phyloP scores from a whole-genome alignment of 192 early-diverging fungal genomes.

The Coemansia sp. region DNA sequence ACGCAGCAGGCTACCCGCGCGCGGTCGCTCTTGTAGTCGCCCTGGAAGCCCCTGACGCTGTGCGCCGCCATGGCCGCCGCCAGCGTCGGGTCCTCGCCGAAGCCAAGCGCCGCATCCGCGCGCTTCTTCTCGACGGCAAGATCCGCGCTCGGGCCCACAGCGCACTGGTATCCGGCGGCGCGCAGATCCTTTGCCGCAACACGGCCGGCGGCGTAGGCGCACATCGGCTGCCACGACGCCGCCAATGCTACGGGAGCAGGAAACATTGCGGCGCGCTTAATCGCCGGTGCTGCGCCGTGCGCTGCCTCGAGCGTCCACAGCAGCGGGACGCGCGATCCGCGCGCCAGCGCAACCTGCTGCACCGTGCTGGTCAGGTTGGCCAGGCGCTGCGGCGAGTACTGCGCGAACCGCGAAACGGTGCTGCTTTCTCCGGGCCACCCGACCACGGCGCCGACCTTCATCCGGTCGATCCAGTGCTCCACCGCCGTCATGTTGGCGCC shows the following conservation, averaged over 20 bases:
- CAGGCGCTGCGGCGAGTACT: constrained; percentile 52
- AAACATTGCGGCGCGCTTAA: constrained; percentile 60
- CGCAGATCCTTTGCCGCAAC: constrained; percentile 63
- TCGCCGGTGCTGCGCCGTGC: constrained; percentile 56
- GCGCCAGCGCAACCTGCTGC: constrained; percentile 56
- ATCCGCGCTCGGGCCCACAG: constrained; percentile 59
- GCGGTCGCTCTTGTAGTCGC: constrained; percentile 65
- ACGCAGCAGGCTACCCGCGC: constrained; percentile 62
- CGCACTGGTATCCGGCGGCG: constrained; percentile 59
- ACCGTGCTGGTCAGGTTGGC: constrained; percentile 54
- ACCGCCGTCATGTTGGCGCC: constrained; percentile 53
- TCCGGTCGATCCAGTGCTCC: constrained; percentile 54
- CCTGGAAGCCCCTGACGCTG: constrained; percentile 61
- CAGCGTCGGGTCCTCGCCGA: constrained; percentile 62
- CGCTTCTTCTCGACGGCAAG: constrained; percentile 57
- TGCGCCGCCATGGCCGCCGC: constrained; percentile 53
- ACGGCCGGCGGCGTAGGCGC: constrained; percentile 58
- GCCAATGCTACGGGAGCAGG: constrained; percentile 58
- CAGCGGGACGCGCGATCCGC: constrained; percentile 56
- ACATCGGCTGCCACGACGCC: constrained; percentile 59
- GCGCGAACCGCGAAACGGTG: constrained; percentile 30
- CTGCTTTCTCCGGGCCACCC: constrained; percentile 55
- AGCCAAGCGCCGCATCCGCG: constrained; percentile 42
- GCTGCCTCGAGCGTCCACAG: constrained; percentile 62
- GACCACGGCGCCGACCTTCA: constrained; percentile 59